These are phyloP conservation scores for Sicyos edulis DNA, from an alignment of 306 rosid genomes.

Conservation along the genomic window DNA sequence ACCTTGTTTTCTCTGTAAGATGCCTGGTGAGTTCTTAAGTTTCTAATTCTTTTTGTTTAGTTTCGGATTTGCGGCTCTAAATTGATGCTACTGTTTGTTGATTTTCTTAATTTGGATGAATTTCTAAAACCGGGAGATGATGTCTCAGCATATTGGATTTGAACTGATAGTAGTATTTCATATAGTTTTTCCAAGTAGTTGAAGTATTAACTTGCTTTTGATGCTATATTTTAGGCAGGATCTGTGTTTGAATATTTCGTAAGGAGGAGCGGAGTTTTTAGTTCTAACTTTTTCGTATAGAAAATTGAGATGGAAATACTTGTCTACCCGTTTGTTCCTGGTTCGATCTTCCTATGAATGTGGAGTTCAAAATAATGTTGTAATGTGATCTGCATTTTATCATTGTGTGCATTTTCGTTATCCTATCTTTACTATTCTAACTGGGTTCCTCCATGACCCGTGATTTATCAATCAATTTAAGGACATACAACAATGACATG, in stretches of 20 bases:
- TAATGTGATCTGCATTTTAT: background rate
- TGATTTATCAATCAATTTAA: slow-evolving; percentile 32
- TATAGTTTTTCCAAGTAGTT: background rate
- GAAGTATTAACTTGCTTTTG: background rate
- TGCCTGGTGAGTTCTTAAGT: slow-evolving; percentile 50
- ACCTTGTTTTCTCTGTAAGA: slow-evolving; percentile 94
- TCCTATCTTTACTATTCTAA: slow-evolving; percentile 10
- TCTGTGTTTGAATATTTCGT: background rate
- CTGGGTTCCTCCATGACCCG: background rate
- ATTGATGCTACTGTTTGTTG: background rate
- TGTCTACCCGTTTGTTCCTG: background rate
- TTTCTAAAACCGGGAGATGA: background rate
- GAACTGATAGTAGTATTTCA: background rate
- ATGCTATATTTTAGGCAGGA: background rate
- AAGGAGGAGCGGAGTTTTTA: background rate
- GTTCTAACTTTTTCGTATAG: background rate
- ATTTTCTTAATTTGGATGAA: background rate
- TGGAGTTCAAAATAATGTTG: background rate
- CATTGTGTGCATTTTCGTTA: background rate
- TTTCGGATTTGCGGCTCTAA: background rate
- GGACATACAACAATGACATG: slow-evolving; percentile 91
- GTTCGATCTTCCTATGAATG: background rate
- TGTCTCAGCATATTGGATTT: background rate
- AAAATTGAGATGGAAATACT: background rate
- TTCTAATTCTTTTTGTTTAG: background rate